Conservation (phyloP, 768 basidiomycete genomes). For the Mycena chlorophos region DNA sequence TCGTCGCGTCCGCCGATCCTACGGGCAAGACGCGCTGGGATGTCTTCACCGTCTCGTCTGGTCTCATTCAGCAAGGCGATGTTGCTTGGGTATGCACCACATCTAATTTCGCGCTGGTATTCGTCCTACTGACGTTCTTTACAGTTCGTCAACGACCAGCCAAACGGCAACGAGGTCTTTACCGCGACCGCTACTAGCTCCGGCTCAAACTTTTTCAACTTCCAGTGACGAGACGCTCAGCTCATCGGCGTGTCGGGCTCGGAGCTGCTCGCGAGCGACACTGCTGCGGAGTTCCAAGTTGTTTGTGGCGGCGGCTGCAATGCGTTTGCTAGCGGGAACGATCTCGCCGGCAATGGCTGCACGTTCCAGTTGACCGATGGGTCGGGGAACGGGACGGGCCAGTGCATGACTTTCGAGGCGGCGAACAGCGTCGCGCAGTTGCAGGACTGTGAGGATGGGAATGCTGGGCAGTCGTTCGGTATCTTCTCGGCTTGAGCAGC, state of each 20-base stretch:
- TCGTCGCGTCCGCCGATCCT: too few species aligned
- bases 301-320: constrained; percentile 9
- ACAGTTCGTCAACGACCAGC: constrained; percentile 12
- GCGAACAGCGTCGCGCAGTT: constrained; percentile 14
- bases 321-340: constrained; percentile 9
- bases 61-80: constrained; percentile 9
- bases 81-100: constrained; percentile 12
- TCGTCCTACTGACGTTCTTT: too few species aligned
- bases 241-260: constrained; percentile 7
- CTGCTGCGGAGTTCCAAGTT: constrained; percentile 11
- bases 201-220: constrained; percentile 13
- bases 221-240: constrained; percentile 6
- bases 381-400: constrained; percentile 5
- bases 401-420: constrained; percentile 17
- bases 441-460: constrained; percentile 5
- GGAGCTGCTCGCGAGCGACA: constrained; percentile 1
- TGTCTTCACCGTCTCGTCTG: not conserved
- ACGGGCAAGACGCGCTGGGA: too few species aligned
- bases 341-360: constrained; percentile 10
- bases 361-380: constrained; percentile 13
- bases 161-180: constrained; percentile 17
- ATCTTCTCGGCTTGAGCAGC: constrained; percentile 8
- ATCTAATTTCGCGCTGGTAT: too few species aligned
- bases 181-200: constrained; percentile 12
- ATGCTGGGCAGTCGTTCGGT: constrained; percentile 5